Percentiles rank a stretch among this genome's conserved stretches.
These are phyloP conservation scores for Taxawa tesnikishii DNA, from an alignment of 2,329 filamentous ascomycete species.

Conservation along the genomic window DNA sequence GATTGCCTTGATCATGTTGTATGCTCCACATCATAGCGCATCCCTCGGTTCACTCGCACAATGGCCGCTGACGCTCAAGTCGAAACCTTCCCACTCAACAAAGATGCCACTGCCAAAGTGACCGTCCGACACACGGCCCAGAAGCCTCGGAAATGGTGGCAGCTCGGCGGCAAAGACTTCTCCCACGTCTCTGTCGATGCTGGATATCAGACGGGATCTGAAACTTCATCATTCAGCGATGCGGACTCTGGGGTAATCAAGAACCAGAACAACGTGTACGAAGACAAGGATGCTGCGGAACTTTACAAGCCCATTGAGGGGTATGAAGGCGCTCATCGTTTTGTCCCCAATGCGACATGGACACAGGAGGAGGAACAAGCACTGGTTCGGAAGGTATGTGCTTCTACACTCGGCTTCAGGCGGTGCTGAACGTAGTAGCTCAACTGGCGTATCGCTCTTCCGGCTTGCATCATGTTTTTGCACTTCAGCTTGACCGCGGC, in stretches of 20 bases:
- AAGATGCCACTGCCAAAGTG: not conserved
- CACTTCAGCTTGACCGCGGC: conserved; percentile 11
- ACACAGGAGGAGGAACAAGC: not conserved
- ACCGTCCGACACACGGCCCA: not conserved
- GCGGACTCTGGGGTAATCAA: not conserved
- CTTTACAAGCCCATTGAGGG: conserved; percentile 2
- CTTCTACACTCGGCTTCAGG: not conserved
- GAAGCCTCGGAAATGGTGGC: conserved; percentile 1
- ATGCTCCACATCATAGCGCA: too few relatives aligned
- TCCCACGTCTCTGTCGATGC: not conserved
- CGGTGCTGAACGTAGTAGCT: not conserved
- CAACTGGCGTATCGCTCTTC: conserved; percentile 1
- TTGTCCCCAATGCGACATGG: conserved; percentile 1
- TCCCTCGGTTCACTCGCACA: too few relatives aligned
- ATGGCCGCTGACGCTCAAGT: not conserved
- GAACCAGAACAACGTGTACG: not conserved
- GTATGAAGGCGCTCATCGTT: conserved; percentile 2
- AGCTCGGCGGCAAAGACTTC: not conserved
- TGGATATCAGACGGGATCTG: not conserved
- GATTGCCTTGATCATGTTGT: too few relatives aligned
- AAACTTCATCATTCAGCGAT: not conserved
- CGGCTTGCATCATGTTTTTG: conserved; percentile 2
- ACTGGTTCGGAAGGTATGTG: not conserved
- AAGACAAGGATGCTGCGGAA: not conserved
- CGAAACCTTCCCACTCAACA: not conserved